Conservation (phyloP, 768 basidiomycete species). For the Trametes villosa region DNA sequence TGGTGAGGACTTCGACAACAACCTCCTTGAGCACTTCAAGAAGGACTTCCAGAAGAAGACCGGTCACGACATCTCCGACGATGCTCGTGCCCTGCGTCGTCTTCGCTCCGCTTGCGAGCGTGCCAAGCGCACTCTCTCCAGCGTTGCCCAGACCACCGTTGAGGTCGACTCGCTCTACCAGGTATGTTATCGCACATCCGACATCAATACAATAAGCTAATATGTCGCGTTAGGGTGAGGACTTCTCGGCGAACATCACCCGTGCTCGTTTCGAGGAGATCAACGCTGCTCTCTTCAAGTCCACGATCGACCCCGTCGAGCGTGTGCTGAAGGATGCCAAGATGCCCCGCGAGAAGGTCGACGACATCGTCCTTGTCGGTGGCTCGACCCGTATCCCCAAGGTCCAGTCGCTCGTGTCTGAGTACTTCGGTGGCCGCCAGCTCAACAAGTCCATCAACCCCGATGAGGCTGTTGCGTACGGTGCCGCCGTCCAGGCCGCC, state of each 20-base stretch:
- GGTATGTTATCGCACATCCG: slow-evolving; percentile 45
- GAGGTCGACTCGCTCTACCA: slow-evolving; percentile 99
- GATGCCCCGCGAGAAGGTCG: slow-evolving; percentile 95
- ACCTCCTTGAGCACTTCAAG: slow-evolving; percentile 98
- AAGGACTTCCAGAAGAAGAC: slow-evolving; percentile 98
- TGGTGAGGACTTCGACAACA: slow-evolving; percentile 99
- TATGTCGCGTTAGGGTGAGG: slow-evolving; percentile 71
- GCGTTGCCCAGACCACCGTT: slow-evolving; percentile 97
- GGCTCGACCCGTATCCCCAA: slow-evolving; percentile 99
- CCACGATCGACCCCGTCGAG: slow-evolving; percentile 97
- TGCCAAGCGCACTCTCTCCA: slow-evolving; percentile 98
- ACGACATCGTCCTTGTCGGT: slow-evolving; percentile 99
- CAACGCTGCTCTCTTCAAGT: slow-evolving; percentile 93
- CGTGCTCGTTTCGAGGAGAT: slow-evolving; percentile 99
- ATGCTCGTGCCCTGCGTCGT: slow-evolving; percentile 95
- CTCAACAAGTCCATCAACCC: slow-evolving; percentile 99
- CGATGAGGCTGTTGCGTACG: slow-evolving; percentile 99
- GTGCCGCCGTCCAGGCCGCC: slow-evolving; percentile 99
- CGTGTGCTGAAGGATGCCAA: slow-evolving; percentile 99
- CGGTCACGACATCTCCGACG: slow-evolving; percentile 95
- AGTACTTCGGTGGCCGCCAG: slow-evolving; percentile 97
- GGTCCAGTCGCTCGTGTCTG: slow-evolving; percentile 96
- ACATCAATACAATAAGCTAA: not conserved
- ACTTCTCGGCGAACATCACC: slow-evolving; percentile 98
- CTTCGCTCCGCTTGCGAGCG: slow-evolving; percentile 98